Evolutionary conservation across 352 stramenopile genomes (phyloP), one percentile per base, ranked within the genome.

Genomic region (Globisporangium splendens): DNA sequence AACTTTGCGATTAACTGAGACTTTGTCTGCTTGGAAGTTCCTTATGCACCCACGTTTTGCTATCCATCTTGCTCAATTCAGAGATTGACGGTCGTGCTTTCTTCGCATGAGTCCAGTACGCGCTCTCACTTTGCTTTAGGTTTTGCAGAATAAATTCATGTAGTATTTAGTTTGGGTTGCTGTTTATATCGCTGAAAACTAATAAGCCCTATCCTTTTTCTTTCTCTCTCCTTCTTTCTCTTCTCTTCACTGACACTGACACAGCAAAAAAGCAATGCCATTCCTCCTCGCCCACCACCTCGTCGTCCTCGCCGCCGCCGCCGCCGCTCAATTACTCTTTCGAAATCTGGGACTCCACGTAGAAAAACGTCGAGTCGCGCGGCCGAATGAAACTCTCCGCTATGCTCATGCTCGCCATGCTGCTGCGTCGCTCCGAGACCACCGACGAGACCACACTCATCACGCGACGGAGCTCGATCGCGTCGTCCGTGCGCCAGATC

Each of bases 361-460:
- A 92, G 49, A 92, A 92, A 61, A 92, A 92, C 1, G 77, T 88
- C 11, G 82, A 92, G 61, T 92, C 79, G 18, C 82, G 76, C 22
- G 67, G 74, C 7, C 79, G 75, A n/a, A 65, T 52, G 24, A 67
- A 66, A 20, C 56, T 52, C 22, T 76, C 77, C 22, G 65, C 66
- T 18, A 68, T 62, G 2, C 71, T 28, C 53, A 41, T 62, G 46
- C 59, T 59, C 21, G 48, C 15, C 18, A 73, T 48, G 31, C 65
- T 86, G 39, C 74, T 83, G 0, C 78, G 69, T 33, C 78, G 68
- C 33, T 76, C 68, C 22, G 71, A 79, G 14, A 81, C 72, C n/a
- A 86, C 79, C 22, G 74, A 86, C 18, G 82, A 92, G 11, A 87
- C 83, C 39, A 79, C 69, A 59, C 83, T 92, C 69, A 92, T 80